Evolutionary conservation across 176 grass and related monocot species (phyloP).

Genomic region (Carex cristatella): DNA sequence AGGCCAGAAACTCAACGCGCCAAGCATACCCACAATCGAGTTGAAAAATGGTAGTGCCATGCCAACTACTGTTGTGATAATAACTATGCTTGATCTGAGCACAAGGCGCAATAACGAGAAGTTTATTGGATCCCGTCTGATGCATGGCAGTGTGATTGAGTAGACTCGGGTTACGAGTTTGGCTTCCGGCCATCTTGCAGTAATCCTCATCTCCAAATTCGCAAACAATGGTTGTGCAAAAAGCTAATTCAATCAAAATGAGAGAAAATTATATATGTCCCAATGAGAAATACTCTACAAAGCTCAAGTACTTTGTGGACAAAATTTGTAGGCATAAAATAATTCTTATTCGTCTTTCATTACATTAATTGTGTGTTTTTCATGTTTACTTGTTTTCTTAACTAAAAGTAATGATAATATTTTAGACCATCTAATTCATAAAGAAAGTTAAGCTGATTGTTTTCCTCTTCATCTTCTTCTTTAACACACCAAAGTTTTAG

Average conservation of each 20-base stretch:
- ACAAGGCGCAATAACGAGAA: conserved; percentile 47
- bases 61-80: conserved; percentile 51
- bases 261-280: neutral
- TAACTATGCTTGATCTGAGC: conserved; percentile 39
- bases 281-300: neutral
- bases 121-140: conserved; percentile 28
- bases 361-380: neutral
- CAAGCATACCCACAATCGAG: conserved; percentile 63
- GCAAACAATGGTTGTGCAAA: conserved; percentile 73
- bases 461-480: too few relatives aligned
- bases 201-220: conserved; percentile 34
- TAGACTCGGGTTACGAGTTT: conserved; percentile 59
- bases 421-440: neutral
- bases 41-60: conserved; percentile 89
- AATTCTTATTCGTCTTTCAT: too few relatives aligned
- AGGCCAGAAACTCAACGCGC: conserved; percentile 82
- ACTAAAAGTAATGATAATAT: neutral
- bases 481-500: neutral
- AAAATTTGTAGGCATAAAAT: too few relatives aligned
- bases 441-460: neutral
- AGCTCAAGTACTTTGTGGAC: neutral
- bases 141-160: conserved; percentile 37
- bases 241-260: conserved; percentile 28
- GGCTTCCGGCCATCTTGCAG: conserved; percentile 50
- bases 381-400: neutral